Conservation (phyloP, 495 filamentous ascomycete genomes). For the Clohesyomyces aquaticus region DNA sequence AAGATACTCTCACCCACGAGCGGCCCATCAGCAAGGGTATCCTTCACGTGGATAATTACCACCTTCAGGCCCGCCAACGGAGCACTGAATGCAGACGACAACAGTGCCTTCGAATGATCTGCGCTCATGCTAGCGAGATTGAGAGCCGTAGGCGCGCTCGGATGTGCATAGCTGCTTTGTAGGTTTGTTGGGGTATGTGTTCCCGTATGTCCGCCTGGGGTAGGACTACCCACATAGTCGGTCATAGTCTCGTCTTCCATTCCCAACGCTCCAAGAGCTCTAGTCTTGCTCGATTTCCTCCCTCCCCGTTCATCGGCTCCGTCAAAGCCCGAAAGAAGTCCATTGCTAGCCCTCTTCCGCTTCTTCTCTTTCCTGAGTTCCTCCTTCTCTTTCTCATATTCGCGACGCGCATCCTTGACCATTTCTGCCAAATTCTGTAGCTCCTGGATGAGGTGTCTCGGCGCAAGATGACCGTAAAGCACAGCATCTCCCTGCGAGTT, state of each 20-base stretch:
- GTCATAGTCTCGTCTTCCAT: constrained; percentile 36
- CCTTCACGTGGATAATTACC: constrained; percentile 51
- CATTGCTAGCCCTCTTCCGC: constrained; percentile 43
- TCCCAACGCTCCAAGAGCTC: neutral
- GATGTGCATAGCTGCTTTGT: neutral
- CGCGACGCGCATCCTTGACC: constrained; percentile 56
- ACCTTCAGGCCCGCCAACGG: constrained; percentile 58
- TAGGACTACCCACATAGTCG: constrained; percentile 24
- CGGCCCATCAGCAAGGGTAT: constrained; percentile 55
- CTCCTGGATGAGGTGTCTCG: constrained; percentile 77
- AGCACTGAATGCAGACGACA: constrained; percentile 37
- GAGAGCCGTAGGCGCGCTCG: constrained; percentile 12
- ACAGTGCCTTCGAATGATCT: constrained; percentile 20
- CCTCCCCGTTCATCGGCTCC: neutral
- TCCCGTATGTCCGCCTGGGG: constrained; percentile 7
- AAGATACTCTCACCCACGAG: constrained; percentile 67
- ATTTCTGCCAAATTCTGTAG: constrained; percentile 69
- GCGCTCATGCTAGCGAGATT: constrained; percentile 2
- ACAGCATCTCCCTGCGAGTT: constrained; percentile 71
- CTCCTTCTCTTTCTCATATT: constrained; percentile 39
- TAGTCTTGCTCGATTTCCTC: constrained; percentile 10
- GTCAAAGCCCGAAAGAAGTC: constrained; percentile 11
- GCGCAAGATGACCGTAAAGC: constrained; percentile 87
- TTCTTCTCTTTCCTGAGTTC: constrained; percentile 39
- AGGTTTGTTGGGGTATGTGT: constrained; percentile 10